phyloP scores from a whole-genome alignment of 257 asterid genomes.

The Cinchona pubescens region DNA sequence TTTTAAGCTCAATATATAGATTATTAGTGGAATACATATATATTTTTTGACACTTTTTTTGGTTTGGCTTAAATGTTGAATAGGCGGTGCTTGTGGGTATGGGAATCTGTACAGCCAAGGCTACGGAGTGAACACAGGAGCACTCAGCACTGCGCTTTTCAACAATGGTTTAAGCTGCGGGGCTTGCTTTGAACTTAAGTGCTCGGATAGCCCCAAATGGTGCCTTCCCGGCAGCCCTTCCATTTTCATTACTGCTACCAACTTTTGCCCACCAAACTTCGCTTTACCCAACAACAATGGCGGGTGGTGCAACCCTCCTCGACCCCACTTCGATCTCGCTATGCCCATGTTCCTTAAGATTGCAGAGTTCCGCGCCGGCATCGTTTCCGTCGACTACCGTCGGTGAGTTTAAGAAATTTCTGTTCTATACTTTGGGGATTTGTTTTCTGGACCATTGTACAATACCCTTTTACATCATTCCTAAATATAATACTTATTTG shows the following conservation, averaged over 20 bases:
- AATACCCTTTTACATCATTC: too few species aligned
- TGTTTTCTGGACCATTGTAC: background rate
- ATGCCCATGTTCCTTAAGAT: constrained; percentile 81
- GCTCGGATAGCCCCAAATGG: constrained; percentile 49
- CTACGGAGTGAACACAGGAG: constrained; percentile 74
- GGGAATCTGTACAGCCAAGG: constrained; percentile 87
- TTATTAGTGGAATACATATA: too few species aligned
- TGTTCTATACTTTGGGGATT: too few species aligned
- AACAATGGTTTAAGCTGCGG: constrained; percentile 77
- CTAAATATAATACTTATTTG: too few species aligned
- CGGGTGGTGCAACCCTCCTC: constrained; percentile 90
- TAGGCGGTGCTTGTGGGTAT: constrained; percentile 79
- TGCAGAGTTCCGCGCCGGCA: constrained; percentile 70
- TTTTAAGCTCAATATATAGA: too few species aligned
- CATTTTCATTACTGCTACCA: constrained; percentile 66
- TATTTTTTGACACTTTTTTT: background rate
- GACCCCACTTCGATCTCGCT: constrained; percentile 75
- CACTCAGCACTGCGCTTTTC: constrained; percentile 73
- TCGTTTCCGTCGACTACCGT: constrained; percentile 72
- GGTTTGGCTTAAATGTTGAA: background rate
- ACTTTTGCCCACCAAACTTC: constrained; percentile 74
- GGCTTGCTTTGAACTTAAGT: constrained; percentile 69
- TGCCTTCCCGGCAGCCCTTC: constrained; percentile 70
- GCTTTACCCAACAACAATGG: constrained; percentile 70
- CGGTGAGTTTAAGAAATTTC: constrained; percentile 37